Evolutionary conservation across 2,329 filamentous ascomycete species (phyloP).

Genomic region (Cordyceps militaris): DNA sequence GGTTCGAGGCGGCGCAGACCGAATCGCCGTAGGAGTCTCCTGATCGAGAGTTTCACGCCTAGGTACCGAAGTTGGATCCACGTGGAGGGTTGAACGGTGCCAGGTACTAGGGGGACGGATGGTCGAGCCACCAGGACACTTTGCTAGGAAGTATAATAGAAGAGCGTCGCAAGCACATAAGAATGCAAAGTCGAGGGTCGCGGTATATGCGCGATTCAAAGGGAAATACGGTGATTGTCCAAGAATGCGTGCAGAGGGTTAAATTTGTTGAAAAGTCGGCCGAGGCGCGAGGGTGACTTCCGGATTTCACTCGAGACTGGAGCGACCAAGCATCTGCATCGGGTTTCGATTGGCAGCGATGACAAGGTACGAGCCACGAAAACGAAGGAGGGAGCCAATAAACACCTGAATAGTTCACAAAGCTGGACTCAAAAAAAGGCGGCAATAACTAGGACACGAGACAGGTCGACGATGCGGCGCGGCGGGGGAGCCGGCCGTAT

Average conservation of each 20-base stretch:
- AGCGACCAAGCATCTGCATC: background rate
- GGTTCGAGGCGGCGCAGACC: background rate
- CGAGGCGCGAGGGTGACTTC: background rate
- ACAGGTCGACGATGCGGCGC: background rate
- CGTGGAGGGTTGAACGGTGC: background rate
- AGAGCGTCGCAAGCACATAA: background rate
- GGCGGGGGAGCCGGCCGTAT: conserved; percentile 3
- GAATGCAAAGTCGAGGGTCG: background rate
- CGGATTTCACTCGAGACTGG: background rate
- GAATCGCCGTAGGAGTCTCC: background rate
- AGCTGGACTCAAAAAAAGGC: too few relatives aligned
- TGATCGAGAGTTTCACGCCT: background rate
- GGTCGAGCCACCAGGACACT: background rate
- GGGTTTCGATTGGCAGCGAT: background rate
- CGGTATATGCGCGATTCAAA: background rate
- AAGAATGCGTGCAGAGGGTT: background rate
- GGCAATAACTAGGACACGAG: background rate
- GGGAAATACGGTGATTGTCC: background rate
- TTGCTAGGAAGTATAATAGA: background rate
- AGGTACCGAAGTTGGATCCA: conserved; percentile 1
- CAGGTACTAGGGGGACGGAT: too few relatives aligned
- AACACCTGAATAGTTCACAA: background rate
- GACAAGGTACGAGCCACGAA: background rate
- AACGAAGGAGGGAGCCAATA: background rate
- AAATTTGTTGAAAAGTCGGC: background rate